A percentile compares a stretch with the other conserved stretches of the same genome.
These are phyloP conservation scores for Cordyceps militaris DNA, from an alignment of 2,329 filamentous ascomycete genomes.

Conservation along the genomic window DNA sequence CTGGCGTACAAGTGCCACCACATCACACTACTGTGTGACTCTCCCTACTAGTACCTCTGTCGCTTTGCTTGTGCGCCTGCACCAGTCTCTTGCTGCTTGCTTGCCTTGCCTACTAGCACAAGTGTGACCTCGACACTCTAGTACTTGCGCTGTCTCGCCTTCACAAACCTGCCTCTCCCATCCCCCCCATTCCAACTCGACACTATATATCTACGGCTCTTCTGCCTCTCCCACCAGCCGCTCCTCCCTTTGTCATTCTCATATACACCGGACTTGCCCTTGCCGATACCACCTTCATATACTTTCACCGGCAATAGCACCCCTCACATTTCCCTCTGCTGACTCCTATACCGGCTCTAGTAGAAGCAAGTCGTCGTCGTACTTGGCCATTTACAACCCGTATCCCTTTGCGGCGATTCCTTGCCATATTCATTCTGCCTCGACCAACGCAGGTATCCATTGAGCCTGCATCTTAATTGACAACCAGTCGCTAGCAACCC, in stretches of 20 bases:
- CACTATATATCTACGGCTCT: conserved; percentile 1
- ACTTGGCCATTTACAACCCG: background rate
- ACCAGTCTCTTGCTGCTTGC: background rate
- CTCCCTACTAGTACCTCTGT: background rate
- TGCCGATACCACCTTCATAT: background rate
- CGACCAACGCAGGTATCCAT: background rate
- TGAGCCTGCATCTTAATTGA: background rate
- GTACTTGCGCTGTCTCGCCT: conserved; percentile 5
- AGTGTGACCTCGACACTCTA: conserved; percentile 6
- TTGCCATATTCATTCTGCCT: background rate
- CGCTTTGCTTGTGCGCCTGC: background rate
- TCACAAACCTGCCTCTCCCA: conserved; percentile 5
- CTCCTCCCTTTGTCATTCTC: background rate
- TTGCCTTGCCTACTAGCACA: background rate
- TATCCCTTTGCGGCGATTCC: background rate
- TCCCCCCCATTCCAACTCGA: conserved; percentile 9
- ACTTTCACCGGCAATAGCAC: background rate
- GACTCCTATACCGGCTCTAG: background rate
- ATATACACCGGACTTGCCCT: background rate
- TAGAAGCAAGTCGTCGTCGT: background rate
- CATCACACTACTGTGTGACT: conserved; percentile 2
- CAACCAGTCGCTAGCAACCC: background rate
- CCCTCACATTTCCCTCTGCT: background rate
- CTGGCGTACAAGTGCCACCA: conserved; percentile 4
- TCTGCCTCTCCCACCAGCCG: conserved; percentile 1